Conservation (phyloP, 2,329 filamentous ascomycete species). For the Scorias spongiosa region DNA sequence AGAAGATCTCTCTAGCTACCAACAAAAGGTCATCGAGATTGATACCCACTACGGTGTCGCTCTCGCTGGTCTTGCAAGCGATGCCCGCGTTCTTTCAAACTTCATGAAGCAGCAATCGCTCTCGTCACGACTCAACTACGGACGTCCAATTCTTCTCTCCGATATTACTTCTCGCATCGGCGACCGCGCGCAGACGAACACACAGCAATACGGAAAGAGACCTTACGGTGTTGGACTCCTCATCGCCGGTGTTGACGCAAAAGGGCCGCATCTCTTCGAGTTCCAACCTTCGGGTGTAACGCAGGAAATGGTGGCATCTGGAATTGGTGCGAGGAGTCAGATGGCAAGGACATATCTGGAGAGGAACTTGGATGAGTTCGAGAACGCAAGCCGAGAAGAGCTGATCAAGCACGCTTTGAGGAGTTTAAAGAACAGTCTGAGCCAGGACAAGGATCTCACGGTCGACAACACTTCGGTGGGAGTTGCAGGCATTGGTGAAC, state of each 20-base stretch:
- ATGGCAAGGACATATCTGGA: constrained; percentile 97
- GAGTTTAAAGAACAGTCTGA: constrained; percentile 87
- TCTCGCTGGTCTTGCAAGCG: constrained; percentile 90
- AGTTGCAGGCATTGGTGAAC: constrained; percentile 73
- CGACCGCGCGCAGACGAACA: constrained; percentile 94
- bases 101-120: constrained; percentile 99
- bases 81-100: constrained; percentile 97
- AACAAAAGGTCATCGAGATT: constrained; percentile 96
- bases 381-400: constrained; percentile 61
- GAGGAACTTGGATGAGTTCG: constrained; percentile 74
- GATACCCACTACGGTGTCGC: constrained; percentile 92
- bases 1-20: constrained; percentile 98
- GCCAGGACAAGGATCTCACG: constrained; percentile 94
- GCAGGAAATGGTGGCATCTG: constrained; percentile 92
- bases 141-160: constrained; percentile 78
- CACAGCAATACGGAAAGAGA: constrained; percentile 90
- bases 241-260: constrained; percentile 84
- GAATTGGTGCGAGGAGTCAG: constrained; percentile 88
- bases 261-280: constrained; percentile 90
- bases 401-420: constrained; percentile 79
- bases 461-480: constrained; percentile 93
- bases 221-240: constrained; percentile 91
- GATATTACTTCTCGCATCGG: constrained; percentile 84
- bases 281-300: constrained; percentile 95
- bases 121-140: constrained; percentile 87